Percentiles rank a stretch among this genome's conserved stretches.
Evolutionary conservation across 2,329 filamentous ascomycete species (phyloP).

Genomic region (Ophiostoma ulmi): DNA sequence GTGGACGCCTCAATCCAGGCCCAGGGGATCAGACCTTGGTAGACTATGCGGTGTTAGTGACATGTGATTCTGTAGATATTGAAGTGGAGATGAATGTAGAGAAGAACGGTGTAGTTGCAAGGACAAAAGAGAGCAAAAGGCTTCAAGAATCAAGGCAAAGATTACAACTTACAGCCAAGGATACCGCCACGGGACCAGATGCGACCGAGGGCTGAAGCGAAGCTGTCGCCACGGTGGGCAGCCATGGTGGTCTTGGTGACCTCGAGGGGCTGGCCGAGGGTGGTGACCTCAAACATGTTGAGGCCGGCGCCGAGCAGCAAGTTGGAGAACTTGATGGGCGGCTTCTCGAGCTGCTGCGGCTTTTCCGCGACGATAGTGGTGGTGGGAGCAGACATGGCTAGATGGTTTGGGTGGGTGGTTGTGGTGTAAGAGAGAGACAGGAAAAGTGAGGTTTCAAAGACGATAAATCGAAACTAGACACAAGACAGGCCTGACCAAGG

Average conservation of each 20-base stretch:
- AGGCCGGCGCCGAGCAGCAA: constrained; percentile 87
- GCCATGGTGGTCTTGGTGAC: constrained; percentile 99
- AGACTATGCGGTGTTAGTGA: constrained; percentile 56
- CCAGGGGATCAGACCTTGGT: constrained; percentile 99
- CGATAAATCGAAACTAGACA: constrained; percentile 18
- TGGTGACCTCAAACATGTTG: constrained; percentile 86
- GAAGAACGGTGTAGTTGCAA: constrained; percentile 1
- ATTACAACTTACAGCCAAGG: constrained; percentile 72
- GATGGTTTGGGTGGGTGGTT: constrained; percentile 4
- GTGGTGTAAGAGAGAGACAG: constrained; percentile 8
- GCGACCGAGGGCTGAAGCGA: constrained; percentile 71
- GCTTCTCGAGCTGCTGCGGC: constrained; percentile 76
- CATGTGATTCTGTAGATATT: neutral
- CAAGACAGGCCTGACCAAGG: constrained; percentile 92
- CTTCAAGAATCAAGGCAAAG: neutral
- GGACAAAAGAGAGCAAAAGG: neutral
- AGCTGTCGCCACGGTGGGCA: constrained; percentile 85
- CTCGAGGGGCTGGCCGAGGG: constrained; percentile 76
- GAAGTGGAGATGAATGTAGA: neutral
- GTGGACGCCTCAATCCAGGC: constrained; percentile 99
- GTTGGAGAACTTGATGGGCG: constrained; percentile 99
- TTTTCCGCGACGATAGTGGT: constrained; percentile 46
- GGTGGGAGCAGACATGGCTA: constrained; percentile 56
- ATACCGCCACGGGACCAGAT: constrained; percentile 93
- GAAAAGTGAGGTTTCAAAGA: constrained; percentile 19